Percentiles rank a stretch among this genome's conserved stretches.
Conservation (phyloP, 345 rosid genomes). For the Sonneratia alba region DNA sequence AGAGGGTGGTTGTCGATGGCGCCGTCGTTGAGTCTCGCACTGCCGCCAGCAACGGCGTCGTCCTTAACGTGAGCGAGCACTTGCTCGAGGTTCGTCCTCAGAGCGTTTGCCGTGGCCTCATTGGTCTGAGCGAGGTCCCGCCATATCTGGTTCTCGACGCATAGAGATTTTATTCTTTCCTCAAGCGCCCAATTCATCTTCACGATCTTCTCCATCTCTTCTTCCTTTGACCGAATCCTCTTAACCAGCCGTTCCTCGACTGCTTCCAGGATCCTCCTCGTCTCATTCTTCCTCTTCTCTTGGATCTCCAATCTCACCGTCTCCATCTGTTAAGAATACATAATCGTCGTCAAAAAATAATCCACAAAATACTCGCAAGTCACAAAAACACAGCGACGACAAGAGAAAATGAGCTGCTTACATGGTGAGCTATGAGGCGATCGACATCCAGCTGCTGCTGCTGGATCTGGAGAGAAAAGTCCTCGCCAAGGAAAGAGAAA, state of each 20-base stretch:
- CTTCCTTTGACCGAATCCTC: conserved; percentile 51
- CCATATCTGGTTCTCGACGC: conserved; percentile 77
- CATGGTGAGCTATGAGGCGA: conserved; percentile 52
- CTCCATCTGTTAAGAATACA: conserved; percentile 37
- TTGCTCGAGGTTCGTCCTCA: conserved; percentile 57
- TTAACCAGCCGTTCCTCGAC: conserved; percentile 46
- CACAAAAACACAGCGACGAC: background rate
- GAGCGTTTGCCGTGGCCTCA: conserved; percentile 64
- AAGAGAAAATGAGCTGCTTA: conserved; percentile 15
- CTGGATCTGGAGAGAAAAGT: conserved; percentile 49
- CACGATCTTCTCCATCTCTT: conserved; percentile 53
- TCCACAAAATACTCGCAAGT: background rate
- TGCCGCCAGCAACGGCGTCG: conserved; percentile 4
- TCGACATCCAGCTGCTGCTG: conserved; percentile 61
- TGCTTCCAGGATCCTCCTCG: conserved; percentile 41
- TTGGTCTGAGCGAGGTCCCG: conserved; percentile 66
- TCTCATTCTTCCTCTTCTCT: conserved; percentile 47
- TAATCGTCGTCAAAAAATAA: background rate
- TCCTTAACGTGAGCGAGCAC: conserved; percentile 31
- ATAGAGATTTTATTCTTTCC: conserved; percentile 49
- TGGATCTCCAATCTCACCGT: conserved; percentile 62
- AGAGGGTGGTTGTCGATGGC: background rate
- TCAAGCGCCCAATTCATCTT: conserved; percentile 61
- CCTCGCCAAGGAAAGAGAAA: conserved; percentile 55
- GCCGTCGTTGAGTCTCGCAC: conserved; percentile 6